phyloP scores from a whole-genome alignment of 768 basidiomycete genomes.

The Panellus pusillus region DNA sequence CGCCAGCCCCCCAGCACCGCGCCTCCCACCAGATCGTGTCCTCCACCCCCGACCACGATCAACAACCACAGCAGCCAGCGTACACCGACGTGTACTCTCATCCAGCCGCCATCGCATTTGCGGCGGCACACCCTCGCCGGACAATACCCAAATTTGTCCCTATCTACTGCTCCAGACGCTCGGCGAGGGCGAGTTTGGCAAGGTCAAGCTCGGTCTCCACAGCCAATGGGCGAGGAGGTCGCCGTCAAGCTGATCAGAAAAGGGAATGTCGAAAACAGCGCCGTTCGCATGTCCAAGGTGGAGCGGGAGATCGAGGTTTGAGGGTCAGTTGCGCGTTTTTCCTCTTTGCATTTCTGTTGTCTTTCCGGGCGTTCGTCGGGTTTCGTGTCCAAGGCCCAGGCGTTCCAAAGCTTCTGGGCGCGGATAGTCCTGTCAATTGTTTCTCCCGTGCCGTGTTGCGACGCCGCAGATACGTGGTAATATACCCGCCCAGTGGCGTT shows the following conservation, averaged over 20 bases:
- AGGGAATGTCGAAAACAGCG: conserved; percentile 79
- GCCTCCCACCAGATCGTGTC: conserved; percentile 36
- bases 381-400: too few relatives aligned
- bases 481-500: too few relatives aligned
- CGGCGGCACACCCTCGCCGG: conserved; percentile 78
- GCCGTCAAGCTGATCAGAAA: conserved; percentile 95
- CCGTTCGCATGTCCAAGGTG: conserved; percentile 89
- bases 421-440: too few relatives aligned
- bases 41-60: conserved; percentile 5
- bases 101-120: conserved; percentile 82
- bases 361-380: neutral
- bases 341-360: neutral
- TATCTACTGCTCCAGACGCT: conserved; percentile 95
- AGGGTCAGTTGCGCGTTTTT: conserved; percentile 56
- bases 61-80: conserved; percentile 36
- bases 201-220: conserved; percentile 97
- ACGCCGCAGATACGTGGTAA: too few relatives aligned
- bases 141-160: conserved; percentile 89
- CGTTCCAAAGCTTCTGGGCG: too few relatives aligned
- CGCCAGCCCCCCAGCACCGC: conserved; percentile 21
- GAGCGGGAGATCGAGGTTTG: conserved; percentile 97
- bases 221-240: conserved; percentile 93
- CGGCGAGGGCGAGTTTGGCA: conserved; percentile 98
- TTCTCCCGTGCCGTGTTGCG: too few relatives aligned
- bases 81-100: conserved; percentile 81